These are phyloP conservation scores for Malus hybrid DNA, from an alignment of 331 rosid genomes.

Conservation along the genomic window DNA sequence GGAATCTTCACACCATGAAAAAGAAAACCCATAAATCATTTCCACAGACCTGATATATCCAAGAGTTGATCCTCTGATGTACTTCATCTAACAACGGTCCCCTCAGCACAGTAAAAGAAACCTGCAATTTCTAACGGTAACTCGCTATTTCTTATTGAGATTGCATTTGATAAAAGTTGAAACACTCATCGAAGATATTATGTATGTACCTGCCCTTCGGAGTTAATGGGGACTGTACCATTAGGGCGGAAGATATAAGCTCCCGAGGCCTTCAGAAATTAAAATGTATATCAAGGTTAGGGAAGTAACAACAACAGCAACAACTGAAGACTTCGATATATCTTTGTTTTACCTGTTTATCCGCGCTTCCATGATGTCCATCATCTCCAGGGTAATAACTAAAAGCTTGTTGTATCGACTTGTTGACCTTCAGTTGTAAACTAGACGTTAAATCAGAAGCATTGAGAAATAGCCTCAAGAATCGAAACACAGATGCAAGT, in stretches of 20 bases:
- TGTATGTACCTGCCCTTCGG: constrained; percentile 30
- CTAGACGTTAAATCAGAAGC: constrained; percentile 6
- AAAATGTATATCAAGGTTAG: neutral
- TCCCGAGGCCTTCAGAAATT: constrained; percentile 58
- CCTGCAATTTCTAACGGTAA: constrained; percentile 31
- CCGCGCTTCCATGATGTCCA: constrained; percentile 45
- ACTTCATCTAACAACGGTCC: constrained; percentile 82
- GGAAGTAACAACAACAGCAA: neutral
- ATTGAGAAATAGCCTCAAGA: too few relatives aligned
- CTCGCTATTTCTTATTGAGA: constrained; percentile 7
- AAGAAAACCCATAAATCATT: neutral
- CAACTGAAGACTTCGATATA: neutral
- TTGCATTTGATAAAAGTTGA: neutral
- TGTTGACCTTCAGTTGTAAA: constrained; percentile 47
- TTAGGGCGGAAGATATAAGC: constrained; percentile 75
- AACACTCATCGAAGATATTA: neutral
- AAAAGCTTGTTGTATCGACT: constrained; percentile 48
- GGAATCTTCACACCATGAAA: neutral
- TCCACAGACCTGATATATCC: constrained; percentile 63
- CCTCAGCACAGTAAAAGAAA: constrained; percentile 38
- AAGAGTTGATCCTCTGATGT: constrained; percentile 57
- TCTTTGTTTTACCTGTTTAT: constrained; percentile 42
- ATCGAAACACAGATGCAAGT: too few relatives aligned
- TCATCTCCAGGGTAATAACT: constrained; percentile 47
- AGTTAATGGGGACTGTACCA: constrained; percentile 35